Conservation (phyloP, 345 rosid species). For the Gossypium ekmanianum region DNA sequence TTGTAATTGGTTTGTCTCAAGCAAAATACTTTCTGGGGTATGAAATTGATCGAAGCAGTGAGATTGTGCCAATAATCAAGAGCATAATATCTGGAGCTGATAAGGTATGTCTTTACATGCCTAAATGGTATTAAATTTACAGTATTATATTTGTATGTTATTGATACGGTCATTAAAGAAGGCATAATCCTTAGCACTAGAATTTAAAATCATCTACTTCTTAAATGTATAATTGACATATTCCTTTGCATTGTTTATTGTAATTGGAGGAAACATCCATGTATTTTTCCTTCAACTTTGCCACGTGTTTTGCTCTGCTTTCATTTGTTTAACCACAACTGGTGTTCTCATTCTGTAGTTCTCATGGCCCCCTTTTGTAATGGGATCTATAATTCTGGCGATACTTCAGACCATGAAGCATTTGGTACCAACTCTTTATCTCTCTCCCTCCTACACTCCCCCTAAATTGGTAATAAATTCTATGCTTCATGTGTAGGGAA, state of each 20-base stretch:
- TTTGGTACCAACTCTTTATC: slow-evolving; percentile 45
- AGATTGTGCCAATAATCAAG: slow-evolving; percentile 83
- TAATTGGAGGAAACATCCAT: slow-evolving; percentile 7
- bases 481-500: slow-evolving; percentile 59
- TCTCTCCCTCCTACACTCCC: background rate
- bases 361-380: slow-evolving; percentile 96
- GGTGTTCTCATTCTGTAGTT: slow-evolving; percentile 78
- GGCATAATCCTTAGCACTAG: background rate
- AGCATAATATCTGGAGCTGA: slow-evolving; percentile 90
- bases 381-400: slow-evolving; percentile 86
- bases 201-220: background rate
- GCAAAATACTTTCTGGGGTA: slow-evolving; percentile 95
- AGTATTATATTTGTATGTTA: background rate
- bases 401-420: slow-evolving; percentile 85
- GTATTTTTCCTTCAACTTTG: slow-evolving; percentile 1
- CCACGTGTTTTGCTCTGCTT: slow-evolving; percentile 19
- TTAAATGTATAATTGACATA: background rate
- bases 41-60: slow-evolving; percentile 66
- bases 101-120: slow-evolving; percentile 44
- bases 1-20: slow-evolving; percentile 92
- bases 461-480: slow-evolving; percentile 3
- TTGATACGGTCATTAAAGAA: background rate
- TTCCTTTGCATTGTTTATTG: slow-evolving; percentile 6
- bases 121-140: background rate
- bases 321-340: slow-evolving; percentile 49